Evolutionary conservation across 345 rosid species (phyloP).

Genomic region (Salix caprea): DNA sequence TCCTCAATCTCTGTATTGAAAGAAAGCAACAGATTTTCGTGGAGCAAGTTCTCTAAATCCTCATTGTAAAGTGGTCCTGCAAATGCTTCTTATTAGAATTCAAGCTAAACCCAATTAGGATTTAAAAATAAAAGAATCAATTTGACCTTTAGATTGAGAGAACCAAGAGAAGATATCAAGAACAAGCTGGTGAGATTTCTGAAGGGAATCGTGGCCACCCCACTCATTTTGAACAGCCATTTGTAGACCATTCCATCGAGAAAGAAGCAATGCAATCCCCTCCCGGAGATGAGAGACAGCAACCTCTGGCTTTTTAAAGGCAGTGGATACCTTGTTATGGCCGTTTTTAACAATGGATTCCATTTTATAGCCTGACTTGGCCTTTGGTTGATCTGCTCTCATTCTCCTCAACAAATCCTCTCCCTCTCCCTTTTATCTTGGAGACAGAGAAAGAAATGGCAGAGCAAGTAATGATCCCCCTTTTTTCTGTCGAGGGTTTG

Average conservation of each 20-base stretch:
- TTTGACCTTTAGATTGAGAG: slow-evolving; percentile 42
- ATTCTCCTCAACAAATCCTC: background rate
- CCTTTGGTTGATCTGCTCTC: slow-evolving; percentile 3
- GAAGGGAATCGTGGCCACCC: slow-evolving; percentile 71
- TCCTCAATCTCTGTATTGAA: slow-evolving; percentile 86
- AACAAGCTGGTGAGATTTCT: slow-evolving; percentile 43
- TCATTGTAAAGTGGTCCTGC: slow-evolving; percentile 46
- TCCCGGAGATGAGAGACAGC: slow-evolving; percentile 30
- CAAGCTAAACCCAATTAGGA: background rate
- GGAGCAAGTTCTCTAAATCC: slow-evolving; percentile 67
- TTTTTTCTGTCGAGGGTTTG: background rate
- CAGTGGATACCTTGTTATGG: slow-evolving; percentile 2
- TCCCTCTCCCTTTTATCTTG: background rate
- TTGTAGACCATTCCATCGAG: slow-evolving; percentile 72
- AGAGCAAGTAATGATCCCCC: background rate
- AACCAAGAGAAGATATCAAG: slow-evolving; percentile 49
- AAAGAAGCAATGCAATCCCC: slow-evolving; percentile 43
- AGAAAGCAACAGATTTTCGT: slow-evolving; percentile 65
- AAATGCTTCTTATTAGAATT: background rate
- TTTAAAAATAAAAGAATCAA: background rate
- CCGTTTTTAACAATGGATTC: slow-evolving; percentile 7
- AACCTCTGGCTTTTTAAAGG: slow-evolving; percentile 17
- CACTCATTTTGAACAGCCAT: slow-evolving; percentile 71
- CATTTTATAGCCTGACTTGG: slow-evolving; percentile 1
- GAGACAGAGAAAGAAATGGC: background rate